Percentiles rank a stretch among this genome's conserved stretches.
Conservation (phyloP, 1,284 basidiomycete species). For the Cutaneotrichosporon curvatum region DNA sequence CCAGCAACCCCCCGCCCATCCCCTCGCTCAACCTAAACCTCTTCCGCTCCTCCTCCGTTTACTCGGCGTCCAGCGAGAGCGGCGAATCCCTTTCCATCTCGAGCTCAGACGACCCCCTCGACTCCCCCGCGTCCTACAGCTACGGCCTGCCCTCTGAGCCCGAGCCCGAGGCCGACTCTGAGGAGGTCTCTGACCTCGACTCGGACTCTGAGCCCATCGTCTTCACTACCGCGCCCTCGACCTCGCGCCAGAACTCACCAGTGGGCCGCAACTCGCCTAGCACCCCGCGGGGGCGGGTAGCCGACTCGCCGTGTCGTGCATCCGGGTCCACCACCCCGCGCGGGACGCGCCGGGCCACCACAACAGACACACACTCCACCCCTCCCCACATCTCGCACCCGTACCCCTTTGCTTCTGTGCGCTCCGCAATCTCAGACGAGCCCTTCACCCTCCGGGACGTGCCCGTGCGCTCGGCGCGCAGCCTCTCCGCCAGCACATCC, state of each 20-base stretch:
- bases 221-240: too few species aligned
- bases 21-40: conserved; percentile 39
- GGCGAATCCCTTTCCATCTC: conserved; percentile 5
- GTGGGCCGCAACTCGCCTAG: too few species aligned
- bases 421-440: conserved; percentile 7
- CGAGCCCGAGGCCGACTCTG: background rate
- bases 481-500: background rate
- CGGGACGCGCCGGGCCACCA: background rate
- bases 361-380: background rate
- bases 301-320: too few species aligned
- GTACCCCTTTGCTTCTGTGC: conserved; percentile 1
- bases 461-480: conserved; percentile 10
- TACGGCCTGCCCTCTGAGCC: background rate
- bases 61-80: conserved; percentile 23
- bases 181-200: background rate
- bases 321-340: conserved; percentile 4
- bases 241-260: too few species aligned
- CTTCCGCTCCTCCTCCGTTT: conserved; percentile 34
- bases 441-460: conserved; percentile 17
- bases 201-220: too few species aligned
- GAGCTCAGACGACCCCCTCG: background rate
- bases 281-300: too few species aligned
- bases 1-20: conserved; percentile 27
- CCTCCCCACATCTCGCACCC: background rate
- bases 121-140: background rate